phyloP scores from a whole-genome alignment of 192 early-diverging fungal species.

The Endogone sp. region DNA sequence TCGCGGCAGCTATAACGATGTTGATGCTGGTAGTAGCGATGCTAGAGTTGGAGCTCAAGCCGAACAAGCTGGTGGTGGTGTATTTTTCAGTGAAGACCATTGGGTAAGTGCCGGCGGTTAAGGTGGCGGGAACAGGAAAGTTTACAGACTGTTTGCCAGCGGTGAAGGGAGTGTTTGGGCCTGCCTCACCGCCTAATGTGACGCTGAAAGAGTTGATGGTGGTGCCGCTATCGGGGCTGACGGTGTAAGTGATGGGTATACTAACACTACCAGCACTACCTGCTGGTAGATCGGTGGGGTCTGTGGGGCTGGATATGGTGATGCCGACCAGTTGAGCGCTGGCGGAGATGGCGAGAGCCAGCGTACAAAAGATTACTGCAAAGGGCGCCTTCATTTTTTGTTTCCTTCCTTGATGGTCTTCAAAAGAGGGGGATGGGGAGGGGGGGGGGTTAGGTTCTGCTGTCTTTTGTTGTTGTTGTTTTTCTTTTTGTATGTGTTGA shows the following conservation, averaged over 20 bases:
- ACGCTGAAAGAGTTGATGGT: neutral
- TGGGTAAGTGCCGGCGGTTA: neutral
- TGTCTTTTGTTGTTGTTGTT: no score
- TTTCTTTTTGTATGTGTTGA: no score
- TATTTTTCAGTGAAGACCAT: neutral
- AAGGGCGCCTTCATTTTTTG: no score
- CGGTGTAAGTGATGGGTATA: neutral
- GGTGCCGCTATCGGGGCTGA: neutral
- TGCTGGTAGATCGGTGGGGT: neutral
- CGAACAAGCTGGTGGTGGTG: neutral
- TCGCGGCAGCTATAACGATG: neutral
- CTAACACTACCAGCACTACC: neutral
- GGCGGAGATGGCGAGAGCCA: neutral
- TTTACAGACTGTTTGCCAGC: neutral
- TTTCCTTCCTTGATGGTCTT: no score
- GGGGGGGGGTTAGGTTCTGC: no score
- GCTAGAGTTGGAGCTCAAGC: no score
- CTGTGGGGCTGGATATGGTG: neutral
- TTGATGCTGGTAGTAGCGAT: neutral
- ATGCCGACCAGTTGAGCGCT: neutral
- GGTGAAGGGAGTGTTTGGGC: neutral
- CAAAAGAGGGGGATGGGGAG: no score
- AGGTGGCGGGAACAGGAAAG: neutral
- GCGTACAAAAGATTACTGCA: neutral
- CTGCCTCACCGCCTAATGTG: neutral